phyloP scores from a whole-genome alignment of 371 early-diverging fungal genomes.

The Syncephalastrum racemosum region DNA sequence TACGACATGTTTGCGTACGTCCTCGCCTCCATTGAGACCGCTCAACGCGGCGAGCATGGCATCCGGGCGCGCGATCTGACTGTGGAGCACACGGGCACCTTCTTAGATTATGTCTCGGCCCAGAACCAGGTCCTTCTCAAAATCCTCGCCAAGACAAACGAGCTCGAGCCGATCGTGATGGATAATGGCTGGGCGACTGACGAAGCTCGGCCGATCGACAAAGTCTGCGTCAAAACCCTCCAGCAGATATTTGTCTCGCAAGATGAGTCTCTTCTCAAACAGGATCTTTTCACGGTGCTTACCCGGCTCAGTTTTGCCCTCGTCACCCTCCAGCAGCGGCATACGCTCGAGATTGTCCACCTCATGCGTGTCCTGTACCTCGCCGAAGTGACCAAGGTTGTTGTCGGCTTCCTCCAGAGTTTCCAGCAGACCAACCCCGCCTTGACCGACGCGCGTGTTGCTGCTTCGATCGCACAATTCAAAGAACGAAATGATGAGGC shows the following conservation, averaged over 20 bases:
- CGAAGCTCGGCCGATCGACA: slow-evolving; percentile 16
- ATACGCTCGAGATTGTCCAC: slow-evolving; percentile 57
- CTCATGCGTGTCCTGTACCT: slow-evolving; percentile 60
- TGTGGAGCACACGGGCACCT: slow-evolving; percentile 49
- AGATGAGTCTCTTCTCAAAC: slow-evolving; percentile 42
- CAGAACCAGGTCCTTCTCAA: slow-evolving; percentile 61
- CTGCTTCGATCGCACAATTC: slow-evolving; percentile 1
- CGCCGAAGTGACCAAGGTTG: slow-evolving; percentile 63
- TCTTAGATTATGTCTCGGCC: slow-evolving; percentile 61
- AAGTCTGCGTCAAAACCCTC: slow-evolving; percentile 13
- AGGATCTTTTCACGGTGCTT: slow-evolving; percentile 65
- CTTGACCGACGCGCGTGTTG: not conserved
- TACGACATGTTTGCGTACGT: slow-evolving; percentile 61
- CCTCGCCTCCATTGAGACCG: slow-evolving; percentile 66
- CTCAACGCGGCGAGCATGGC: slow-evolving; percentile 54
- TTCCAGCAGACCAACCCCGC: too few species aligned
- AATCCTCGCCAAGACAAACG: slow-evolving; percentile 58
- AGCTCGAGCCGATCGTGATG: slow-evolving; percentile 33
- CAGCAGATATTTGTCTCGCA: slow-evolving; percentile 10
- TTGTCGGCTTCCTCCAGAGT: slow-evolving; percentile 20
- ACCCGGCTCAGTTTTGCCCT: slow-evolving; percentile 52
- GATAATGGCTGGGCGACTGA: slow-evolving; percentile 28
- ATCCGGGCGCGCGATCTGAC: slow-evolving; percentile 34
- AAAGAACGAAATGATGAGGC: not conserved
- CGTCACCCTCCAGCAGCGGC: slow-evolving; percentile 19